These are phyloP conservation scores for Rhazya stricta DNA, from an alignment of 257 asterid species.

Conservation along the genomic window DNA sequence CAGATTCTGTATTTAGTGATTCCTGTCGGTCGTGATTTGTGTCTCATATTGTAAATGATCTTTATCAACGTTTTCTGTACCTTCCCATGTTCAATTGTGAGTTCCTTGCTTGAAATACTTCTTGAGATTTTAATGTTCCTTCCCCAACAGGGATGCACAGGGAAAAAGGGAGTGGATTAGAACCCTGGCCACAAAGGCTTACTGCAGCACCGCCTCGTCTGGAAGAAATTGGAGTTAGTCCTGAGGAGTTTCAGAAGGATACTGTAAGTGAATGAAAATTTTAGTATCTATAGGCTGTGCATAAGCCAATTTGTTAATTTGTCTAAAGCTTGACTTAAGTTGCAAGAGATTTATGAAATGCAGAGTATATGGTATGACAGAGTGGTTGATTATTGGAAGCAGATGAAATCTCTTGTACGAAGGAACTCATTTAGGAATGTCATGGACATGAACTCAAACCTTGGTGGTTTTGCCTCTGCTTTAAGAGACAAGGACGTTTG, in stretches of 20 bases:
- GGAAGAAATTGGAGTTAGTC: conserved; percentile 54
- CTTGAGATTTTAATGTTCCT: background rate
- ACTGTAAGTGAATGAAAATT: conserved; percentile 46
- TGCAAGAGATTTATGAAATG: conserved; percentile 10
- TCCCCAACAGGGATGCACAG: conserved; percentile 69
- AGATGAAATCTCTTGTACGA: conserved; percentile 60
- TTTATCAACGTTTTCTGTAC: background rate
- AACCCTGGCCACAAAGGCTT: conserved; percentile 92
- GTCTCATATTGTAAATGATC: background rate
- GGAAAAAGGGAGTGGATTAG: conserved; percentile 67
- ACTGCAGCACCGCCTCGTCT: conserved; percentile 68
- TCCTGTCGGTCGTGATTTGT: background rate
- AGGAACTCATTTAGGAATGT: conserved; percentile 70
- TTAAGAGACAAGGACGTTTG: conserved; percentile 76
- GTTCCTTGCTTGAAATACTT: background rate
- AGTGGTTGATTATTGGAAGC: conserved; percentile 80
- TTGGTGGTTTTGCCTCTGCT: conserved; percentile 91
- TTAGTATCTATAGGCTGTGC: background rate
- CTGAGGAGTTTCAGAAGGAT: conserved; percentile 53
- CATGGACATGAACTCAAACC: conserved; percentile 94
- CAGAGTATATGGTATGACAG: conserved; percentile 76
- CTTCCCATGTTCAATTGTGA: conserved; percentile 1
- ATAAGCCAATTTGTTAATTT: background rate
- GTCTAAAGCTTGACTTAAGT: conserved; percentile 1
- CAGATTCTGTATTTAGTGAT: background rate